A percentile compares a stretch with the other conserved stretches of the same genome.
Conservation (phyloP, 73 alveolate genomes). For the Paramecium sexaurelia region DNA sequence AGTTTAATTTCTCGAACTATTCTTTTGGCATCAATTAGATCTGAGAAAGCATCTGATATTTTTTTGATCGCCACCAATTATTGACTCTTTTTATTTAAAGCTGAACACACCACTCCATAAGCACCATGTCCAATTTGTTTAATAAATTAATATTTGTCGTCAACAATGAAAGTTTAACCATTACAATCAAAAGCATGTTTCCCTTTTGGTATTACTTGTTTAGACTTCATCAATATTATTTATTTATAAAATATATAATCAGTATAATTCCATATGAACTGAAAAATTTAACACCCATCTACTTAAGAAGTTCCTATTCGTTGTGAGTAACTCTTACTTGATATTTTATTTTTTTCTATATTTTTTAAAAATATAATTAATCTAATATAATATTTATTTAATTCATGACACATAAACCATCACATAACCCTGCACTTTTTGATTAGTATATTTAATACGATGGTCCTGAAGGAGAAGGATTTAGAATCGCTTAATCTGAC, state of each 20-base stretch:
- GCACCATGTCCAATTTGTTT: conserved; percentile 79
- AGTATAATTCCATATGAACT: not conserved
- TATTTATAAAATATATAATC: not conserved
- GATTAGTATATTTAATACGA: not conserved
- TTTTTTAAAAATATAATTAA: not conserved
- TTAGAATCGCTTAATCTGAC: not conserved
- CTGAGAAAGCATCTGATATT: conserved; percentile 79
- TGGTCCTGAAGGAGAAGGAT: conserved; percentile 50
- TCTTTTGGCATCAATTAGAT: conserved; percentile 73
- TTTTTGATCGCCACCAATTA: conserved; percentile 81
- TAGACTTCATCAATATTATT: not conserved
- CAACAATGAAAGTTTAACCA: conserved; percentile 71
- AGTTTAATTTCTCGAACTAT: conserved; percentile 76
- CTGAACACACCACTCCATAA: conserved; percentile 78
- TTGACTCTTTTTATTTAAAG: conserved; percentile 65
- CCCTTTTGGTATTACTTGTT: conserved; percentile 55
- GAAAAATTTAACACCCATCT: not conserved
- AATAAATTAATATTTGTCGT: conserved; percentile 70
- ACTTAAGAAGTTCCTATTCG: too few species aligned
- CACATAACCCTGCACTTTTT: not conserved
- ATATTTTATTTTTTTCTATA: not conserved
- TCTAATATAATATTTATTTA: not conserved
- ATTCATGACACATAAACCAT: not conserved
- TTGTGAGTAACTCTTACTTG: too few species aligned
- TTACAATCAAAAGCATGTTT: conserved; percentile 62